Percentiles rank a stretch among this genome's conserved stretches.
These are phyloP conservation scores for Anthracocystis panici-leucophaei DNA, from an alignment of 1,284 basidiomycete genomes.

Conservation along the genomic window DNA sequence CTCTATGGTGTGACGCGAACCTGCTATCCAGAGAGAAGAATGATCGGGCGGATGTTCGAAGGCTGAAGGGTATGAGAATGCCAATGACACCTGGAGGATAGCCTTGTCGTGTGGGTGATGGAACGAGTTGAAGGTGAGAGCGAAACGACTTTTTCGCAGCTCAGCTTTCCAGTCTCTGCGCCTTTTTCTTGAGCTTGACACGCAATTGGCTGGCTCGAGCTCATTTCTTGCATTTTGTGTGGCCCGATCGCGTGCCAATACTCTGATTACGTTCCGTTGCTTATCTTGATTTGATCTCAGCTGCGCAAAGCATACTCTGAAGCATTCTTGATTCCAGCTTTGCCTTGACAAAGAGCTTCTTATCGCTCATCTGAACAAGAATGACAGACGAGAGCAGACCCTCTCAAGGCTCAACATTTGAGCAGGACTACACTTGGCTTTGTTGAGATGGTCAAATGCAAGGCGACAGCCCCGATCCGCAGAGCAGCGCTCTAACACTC, in stretches of 20 bases:
- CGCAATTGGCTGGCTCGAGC: slow-evolving; percentile 36
- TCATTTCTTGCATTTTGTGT: not conserved
- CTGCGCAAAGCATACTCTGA: not conserved
- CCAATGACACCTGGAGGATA: not conserved
- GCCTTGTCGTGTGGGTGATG: not conserved
- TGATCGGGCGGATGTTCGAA: not conserved
- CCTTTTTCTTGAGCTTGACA: not conserved
- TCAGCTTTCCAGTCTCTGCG: not conserved
- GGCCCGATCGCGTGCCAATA: slow-evolving; percentile 8
- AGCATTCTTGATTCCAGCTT: not conserved
- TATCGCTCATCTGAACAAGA: not conserved
- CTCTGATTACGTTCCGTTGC: not conserved
- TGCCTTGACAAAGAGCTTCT: not conserved
- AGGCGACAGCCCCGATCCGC: too few species aligned
- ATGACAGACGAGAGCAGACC: too few species aligned
- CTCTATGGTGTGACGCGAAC: slow-evolving; percentile 7
- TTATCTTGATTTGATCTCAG: slow-evolving; percentile 9
- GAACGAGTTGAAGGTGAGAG: not conserved
- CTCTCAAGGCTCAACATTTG: too few species aligned
- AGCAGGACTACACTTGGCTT: too few species aligned
- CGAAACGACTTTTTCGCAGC: slow-evolving; percentile 1
- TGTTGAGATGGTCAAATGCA: too few species aligned
- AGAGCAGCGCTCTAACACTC: too few species aligned
- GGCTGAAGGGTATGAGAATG: slow-evolving; percentile 6
- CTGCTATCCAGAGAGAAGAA: slow-evolving; percentile 8